Evolutionary conservation across 1,284 basidiomycete species (phyloP), one percentile per base, ranked within the genome.

Genomic region (Trichosporon sp.): DNA sequence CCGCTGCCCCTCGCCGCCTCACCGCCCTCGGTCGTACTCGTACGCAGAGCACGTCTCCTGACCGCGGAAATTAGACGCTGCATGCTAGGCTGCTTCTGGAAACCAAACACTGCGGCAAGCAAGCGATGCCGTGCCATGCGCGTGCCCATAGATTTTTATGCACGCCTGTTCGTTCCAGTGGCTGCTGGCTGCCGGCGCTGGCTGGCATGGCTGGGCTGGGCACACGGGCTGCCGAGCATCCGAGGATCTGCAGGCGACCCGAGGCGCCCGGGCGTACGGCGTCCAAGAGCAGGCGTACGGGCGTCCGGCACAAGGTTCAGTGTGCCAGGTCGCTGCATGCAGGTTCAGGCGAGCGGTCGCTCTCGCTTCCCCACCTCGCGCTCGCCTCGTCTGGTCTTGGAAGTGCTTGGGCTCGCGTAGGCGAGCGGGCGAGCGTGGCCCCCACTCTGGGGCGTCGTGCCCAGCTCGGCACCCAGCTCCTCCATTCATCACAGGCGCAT

Each of bases 181-280:
- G n/a, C n/a, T n/a, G n/a, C n/a, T n/a, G 12, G 18, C 38, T 42
- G 18, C 18, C n/a, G 38, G 38, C 38, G 38, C 38, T 42, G 38
- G 38, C 15, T 42, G 38, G 38, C 18, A 4, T 42, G 38, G 38
- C 12, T 42, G 18, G 38, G 15, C 11, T 5, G 8, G 1, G 27
- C 27, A 31, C 53, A 58, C 53, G 53, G 53, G 27, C 53, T 58
- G 53, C 56, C 56, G 56, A 60, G 56, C 18, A 32, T 31, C 29
- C 56, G 56, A 32, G 56, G 56, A 60, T 60, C 56, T 60, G 29
- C 56, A 60, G n/a, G 27, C 56, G 27, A 60, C 56, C 56, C 56
- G 56, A 60, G 56, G 31, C 29, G 53, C 56, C 2, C n/a, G 29
- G 27, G 27, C 56, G 31, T n/a, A 25, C 56, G 13, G 56, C 51